Evolutionary conservation across 1,284 basidiomycete species (phyloP), one percentile per base, ranked within the genome.

Genomic region (Puccinia polysora): DNA sequence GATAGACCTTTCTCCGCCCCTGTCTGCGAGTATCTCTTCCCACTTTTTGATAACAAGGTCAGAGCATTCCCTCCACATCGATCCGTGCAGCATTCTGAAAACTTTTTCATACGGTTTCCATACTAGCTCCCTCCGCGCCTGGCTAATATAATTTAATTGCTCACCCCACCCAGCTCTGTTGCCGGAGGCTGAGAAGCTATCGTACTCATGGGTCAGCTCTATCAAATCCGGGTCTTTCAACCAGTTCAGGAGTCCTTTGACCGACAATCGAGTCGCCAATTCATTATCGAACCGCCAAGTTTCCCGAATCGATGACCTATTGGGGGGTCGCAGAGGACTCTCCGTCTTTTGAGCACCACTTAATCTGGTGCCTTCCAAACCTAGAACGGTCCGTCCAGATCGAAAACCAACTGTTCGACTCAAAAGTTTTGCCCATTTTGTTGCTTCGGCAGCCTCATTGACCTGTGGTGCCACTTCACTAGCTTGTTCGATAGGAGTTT

Each of bases 51-150:
- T 65, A 32, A 65, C 64, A 32, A 8, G 45, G 12, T 65, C 64
- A 25, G 56, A 70, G 30, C 67, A 70, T 70, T 70, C 67, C 52
- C 56, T 60, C 67, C 67, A 70, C 56, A 70, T 59, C 5, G 67
- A 60, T 60, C 67, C 67, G 43, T 70, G 67, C 43, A 70, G 20
- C 56, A 59, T 70, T 34, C 67, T 60, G 14, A 70, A 43, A 36
- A 70, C 56, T 30, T 70, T 59, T 12, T 58, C 43, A 15, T 56
- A 70, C 15, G 67, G 67, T 49, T 56, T 70, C 67, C 67, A 70
- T n/a, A 12, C 30, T 8, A 70, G 47, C 20, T 45, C 49, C 25
- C 45, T 49, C 36, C 47, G 59, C 6, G 56, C 67, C 56, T 52
- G 55, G 32, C 56, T 58, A 34, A 70, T 70, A 14, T 47, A 23